These are phyloP conservation scores for Mortierella sp. DNA, from an alignment of 371 early-diverging fungal species.

Conservation along the genomic window DNA sequence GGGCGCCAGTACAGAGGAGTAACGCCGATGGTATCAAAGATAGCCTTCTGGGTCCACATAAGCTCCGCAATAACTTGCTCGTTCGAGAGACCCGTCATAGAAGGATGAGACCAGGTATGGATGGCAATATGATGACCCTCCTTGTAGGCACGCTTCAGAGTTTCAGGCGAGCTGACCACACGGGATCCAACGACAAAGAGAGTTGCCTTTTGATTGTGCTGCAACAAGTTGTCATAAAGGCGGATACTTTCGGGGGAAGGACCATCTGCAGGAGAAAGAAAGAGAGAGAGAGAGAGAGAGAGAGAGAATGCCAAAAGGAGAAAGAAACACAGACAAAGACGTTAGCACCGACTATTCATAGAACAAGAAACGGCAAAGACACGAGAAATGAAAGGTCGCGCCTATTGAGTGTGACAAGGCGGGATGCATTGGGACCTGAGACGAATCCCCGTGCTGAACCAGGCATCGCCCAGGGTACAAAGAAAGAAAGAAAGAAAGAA, in stretches of 20 bases:
- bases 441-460: too few species aligned
- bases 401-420: too few species aligned
- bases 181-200: constrained; percentile 63
- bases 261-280: constrained; percentile 29
- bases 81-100: constrained; percentile 58
- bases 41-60: constrained; percentile 58
- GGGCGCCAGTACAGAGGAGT: constrained; percentile 65
- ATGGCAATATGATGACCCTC: constrained; percentile 25
- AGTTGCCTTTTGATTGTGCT: constrained; percentile 56
- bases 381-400: too few species aligned
- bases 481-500: too few species aligned
- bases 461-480: too few species aligned
- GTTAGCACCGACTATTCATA: background rate
- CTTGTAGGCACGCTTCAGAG: constrained; percentile 7
- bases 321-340: background rate
- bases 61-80: constrained; percentile 60
- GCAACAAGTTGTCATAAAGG: constrained; percentile 57
- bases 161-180: constrained; percentile 14
- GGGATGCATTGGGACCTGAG: too few species aligned
- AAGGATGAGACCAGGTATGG: constrained; percentile 64
- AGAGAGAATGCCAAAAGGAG: constrained; percentile 1
- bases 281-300: constrained; percentile 6
- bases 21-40: constrained; percentile 59
- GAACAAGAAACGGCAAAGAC: too few species aligned
- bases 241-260: constrained; percentile 15